Evolutionary conservation across 371 early-diverging fungal species (phyloP), one percentile per base, ranked within the genome.

Genomic region (Globomyces sp.): DNA sequence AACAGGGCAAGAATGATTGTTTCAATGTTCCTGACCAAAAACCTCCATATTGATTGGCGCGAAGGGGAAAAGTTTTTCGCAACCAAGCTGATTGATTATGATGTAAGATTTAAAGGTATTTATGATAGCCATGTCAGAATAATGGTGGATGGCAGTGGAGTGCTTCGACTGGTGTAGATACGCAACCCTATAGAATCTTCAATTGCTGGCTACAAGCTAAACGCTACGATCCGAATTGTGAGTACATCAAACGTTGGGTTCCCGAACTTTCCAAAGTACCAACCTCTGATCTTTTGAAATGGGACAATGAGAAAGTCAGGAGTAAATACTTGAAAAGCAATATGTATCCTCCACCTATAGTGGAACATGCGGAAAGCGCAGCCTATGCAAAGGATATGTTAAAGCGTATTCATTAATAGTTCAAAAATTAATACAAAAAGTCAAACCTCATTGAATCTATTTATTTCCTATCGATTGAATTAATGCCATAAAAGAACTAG

Each of bases 121-220:
- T 0, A 24, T 24, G 24, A 24, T 24, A 24, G 24, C 79, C 87
- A 4, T 82, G 87, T 2, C 71, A 72, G 49, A 89, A 89, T 76
- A 87, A 87, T 61, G 90, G 90, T 6, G 89, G 89, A 1, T 90
- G 90, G 90, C 87, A 88, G 62, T 88, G 87, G 88, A 44, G 81
- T 41, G 86, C 87, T 2, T 80, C 80, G 0, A 86, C 87, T 4
- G 87, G 90, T 13, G 85, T 87, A 5, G 88, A 88, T 52, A 71
- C 85, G 4, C 86, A 86, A 63, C 88, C 90, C 1, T 89, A 87
- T 67, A 76, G 88, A 1, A 77, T 87, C n/a, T 88, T 86, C 72
- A 89, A 86, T 68, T 86, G 87, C 1, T 67, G 68, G 9, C 59
- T 77, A 10, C 81, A 81, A 57, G 49, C 68, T 47, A 68, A 75